phyloP scores from a whole-genome alignment of 164 flowering plant genomes.

The Cinnamomum micranthum region DNA sequence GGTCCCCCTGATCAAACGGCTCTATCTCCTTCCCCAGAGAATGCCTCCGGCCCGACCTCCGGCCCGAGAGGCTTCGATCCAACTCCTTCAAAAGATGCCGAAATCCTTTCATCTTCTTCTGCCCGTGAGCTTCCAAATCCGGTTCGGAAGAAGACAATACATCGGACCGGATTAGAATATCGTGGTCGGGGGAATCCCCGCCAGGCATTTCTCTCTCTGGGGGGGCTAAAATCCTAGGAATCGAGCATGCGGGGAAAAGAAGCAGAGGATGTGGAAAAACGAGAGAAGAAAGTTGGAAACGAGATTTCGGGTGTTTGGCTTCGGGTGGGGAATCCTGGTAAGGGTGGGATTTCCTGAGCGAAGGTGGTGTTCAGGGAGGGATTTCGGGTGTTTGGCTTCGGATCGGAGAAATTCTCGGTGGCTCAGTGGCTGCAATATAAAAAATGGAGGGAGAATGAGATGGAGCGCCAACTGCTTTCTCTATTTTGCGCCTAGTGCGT shows the following conservation, averaged over 20 bases:
- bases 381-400: too few species aligned
- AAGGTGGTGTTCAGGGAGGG: too few species aligned
- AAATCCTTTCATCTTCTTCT: conserved; percentile 20
- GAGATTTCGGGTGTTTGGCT: too few species aligned
- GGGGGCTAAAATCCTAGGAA: background rate
- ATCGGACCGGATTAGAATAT: conserved; percentile 26
- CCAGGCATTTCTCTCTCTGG: conserved; percentile 20
- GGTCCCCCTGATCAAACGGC: conserved; percentile 5
- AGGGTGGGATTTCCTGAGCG: too few species aligned
- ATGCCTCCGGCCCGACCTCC: conserved; percentile 9
- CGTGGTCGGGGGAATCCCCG: conserved; percentile 23
- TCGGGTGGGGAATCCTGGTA: too few species aligned
- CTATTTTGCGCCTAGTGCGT: too few species aligned
- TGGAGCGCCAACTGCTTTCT: too few species aligned
- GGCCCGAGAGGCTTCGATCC: conserved; percentile 38
- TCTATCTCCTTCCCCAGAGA: background rate
- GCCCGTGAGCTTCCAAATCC: conserved; percentile 39
- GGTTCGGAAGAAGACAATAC: conserved; percentile 21
- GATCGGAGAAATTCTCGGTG: too few species aligned
- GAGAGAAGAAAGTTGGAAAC: too few species aligned
- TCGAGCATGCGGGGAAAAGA: background rate
- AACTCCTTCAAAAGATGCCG: conserved; percentile 37
- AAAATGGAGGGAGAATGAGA: too few species aligned
- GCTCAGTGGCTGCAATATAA: too few species aligned
- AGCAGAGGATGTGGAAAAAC: too few species aligned